Percentiles rank a stretch among this genome's conserved stretches.
These are phyloP conservation scores for Cryphonectria japonica DNA, from an alignment of 2,329 filamentous ascomycete species.

Conservation along the genomic window DNA sequence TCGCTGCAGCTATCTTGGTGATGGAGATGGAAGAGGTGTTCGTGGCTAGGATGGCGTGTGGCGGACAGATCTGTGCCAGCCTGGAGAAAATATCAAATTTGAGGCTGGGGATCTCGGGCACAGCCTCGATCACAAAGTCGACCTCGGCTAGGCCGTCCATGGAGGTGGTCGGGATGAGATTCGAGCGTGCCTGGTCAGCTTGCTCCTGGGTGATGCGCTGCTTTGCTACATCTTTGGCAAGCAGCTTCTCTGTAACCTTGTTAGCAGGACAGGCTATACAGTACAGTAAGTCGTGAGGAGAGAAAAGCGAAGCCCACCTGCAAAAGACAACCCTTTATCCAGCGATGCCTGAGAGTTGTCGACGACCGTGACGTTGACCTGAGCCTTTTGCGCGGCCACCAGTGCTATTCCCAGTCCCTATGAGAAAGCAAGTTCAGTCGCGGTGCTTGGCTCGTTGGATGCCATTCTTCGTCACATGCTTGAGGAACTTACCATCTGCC, in stretches of 20 bases:
- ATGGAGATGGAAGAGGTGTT: conserved; percentile 99
- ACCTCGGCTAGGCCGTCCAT: conserved; percentile 79
- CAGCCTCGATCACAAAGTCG: conserved; percentile 97
- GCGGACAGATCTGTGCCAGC: conserved; percentile 78
- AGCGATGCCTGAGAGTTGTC: conserved; percentile 84
- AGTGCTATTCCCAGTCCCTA: conserved; percentile 97
- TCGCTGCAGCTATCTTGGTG: conserved; percentile 90
- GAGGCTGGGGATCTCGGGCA: conserved; percentile 86
- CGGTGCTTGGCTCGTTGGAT: not conserved
- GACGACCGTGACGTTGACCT: conserved; percentile 82
- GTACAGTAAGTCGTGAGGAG: not conserved
- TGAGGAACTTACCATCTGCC: conserved; percentile 78
- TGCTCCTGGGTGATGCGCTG: conserved; percentile 81
- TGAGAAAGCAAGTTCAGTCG: conserved; percentile 35
- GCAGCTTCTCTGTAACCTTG: conserved; percentile 73
- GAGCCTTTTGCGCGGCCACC: conserved; percentile 83
- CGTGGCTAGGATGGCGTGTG: conserved; percentile 89
- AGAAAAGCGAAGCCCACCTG: conserved; percentile 58
- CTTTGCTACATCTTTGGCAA: conserved; percentile 91
- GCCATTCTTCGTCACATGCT: conserved; percentile 43
- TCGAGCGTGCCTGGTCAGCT: conserved; percentile 71
- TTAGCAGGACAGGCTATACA: not conserved
- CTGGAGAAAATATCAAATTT: conserved; percentile 87
- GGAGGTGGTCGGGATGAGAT: conserved; percentile 70
- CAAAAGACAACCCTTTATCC: conserved; percentile 88